Evolutionary conservation across 768 basidiomycete genomes (phyloP).

Genomic region (Lactifluus pinguis): DNA sequence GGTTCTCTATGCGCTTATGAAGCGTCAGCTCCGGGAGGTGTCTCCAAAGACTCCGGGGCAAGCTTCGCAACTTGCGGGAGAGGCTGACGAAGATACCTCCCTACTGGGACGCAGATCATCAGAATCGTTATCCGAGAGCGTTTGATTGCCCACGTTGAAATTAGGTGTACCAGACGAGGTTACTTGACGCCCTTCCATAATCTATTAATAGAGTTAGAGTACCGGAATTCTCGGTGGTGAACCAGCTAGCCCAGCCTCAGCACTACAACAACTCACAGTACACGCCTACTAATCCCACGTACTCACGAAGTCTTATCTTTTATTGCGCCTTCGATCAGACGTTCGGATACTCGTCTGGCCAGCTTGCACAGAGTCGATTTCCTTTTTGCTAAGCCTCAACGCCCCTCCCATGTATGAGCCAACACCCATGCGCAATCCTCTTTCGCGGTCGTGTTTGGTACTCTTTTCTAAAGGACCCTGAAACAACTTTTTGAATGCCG

Average conservation of each 20-base stretch:
- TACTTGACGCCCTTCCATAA: not conserved
- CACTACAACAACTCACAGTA: not conserved
- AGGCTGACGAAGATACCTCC: slow-evolving; percentile 51
- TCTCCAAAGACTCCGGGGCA: slow-evolving; percentile 42
- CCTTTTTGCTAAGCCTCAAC: slow-evolving; percentile 53
- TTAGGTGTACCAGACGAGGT: not conserved
- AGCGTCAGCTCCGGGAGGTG: slow-evolving; percentile 42
- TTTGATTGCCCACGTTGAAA: not conserved
- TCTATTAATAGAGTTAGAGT: not conserved
- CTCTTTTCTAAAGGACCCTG: slow-evolving; percentile 28
- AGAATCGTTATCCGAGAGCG: slow-evolving; percentile 20
- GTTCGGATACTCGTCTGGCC: not conserved
- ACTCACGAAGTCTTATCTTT: slow-evolving; percentile 23
- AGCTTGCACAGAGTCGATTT: slow-evolving; percentile 38
- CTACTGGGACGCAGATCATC: slow-evolving; percentile 32
- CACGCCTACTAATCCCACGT: slow-evolving; percentile 16
- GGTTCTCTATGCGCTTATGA: slow-evolving; percentile 56
- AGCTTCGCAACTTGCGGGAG: slow-evolving; percentile 52
- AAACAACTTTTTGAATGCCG: slow-evolving; percentile 60
- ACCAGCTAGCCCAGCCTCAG: not conserved
- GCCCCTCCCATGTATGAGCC: slow-evolving; percentile 66
- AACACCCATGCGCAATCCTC: slow-evolving; percentile 70
- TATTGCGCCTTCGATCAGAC: slow-evolving; percentile 19
- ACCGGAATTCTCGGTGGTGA: not conserved
- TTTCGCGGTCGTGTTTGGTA: slow-evolving; percentile 39